These are phyloP conservation scores for Aureococcus anophagefferens DNA, from an alignment of 108 stramenopile species.

Conservation along the genomic window DNA sequence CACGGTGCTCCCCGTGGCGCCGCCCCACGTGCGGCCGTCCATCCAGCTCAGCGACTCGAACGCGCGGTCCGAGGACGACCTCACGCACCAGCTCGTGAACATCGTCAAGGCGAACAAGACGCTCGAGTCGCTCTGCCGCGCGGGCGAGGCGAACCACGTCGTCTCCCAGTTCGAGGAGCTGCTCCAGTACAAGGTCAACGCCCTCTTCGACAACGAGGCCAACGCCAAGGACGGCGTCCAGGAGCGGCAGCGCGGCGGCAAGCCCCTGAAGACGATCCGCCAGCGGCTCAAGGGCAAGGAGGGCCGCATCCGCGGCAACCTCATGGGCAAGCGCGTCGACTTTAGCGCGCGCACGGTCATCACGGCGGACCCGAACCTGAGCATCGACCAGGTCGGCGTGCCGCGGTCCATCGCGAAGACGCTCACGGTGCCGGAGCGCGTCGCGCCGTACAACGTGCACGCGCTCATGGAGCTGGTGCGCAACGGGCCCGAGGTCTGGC, in stretches of 20 bases:
- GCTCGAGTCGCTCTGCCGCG: slow-evolving; percentile 69
- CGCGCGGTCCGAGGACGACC: slow-evolving; percentile 79
- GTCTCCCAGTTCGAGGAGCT: slow-evolving; percentile 87
- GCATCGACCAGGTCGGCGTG: slow-evolving; percentile 97
- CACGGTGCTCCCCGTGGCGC: slow-evolving; percentile 92
- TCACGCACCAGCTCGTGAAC: slow-evolving; percentile 92
- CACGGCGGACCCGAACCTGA: slow-evolving; percentile 96
- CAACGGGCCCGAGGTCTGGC: slow-evolving; percentile 88
- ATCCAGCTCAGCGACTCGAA: slow-evolving; percentile 67
- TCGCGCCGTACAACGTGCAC: slow-evolving; percentile 85
- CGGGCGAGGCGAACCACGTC: slow-evolving; percentile 83
- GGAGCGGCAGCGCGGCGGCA: slow-evolving; percentile 85
- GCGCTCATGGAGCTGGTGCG: slow-evolving; percentile 72
- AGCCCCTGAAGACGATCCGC: slow-evolving; percentile 87
- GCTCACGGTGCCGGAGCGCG: slow-evolving; percentile 90
- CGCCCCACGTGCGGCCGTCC: slow-evolving; percentile 93
- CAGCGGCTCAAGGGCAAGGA: slow-evolving; percentile 94
- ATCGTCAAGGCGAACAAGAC: slow-evolving; percentile 88
- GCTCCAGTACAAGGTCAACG: slow-evolving; percentile 87
- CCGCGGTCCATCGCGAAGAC: slow-evolving; percentile 90
- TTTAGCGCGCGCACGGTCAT: slow-evolving; percentile 97
- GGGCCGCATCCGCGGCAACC: slow-evolving; percentile 96
- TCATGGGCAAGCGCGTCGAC: slow-evolving; percentile 99
- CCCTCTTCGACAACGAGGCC: slow-evolving; percentile 86
- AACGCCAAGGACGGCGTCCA: slow-evolving; percentile 70